Evolutionary conservation across 306 rosid genomes (phyloP).

Genomic region (Cucumis melo): DNA sequence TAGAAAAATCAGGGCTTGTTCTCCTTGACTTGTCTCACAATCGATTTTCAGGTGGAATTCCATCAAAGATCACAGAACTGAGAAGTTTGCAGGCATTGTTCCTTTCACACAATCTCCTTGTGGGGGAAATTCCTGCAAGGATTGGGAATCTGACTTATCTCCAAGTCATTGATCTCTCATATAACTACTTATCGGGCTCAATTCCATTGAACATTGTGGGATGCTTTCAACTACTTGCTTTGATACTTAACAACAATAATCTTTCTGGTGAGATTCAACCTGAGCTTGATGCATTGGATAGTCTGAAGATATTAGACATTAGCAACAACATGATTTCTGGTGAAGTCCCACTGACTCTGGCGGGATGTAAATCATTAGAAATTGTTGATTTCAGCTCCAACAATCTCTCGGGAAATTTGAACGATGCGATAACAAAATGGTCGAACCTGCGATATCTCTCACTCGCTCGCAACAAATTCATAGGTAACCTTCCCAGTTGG

Average conservation of each 20-base stretch:
- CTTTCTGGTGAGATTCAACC: constrained; percentile 96
- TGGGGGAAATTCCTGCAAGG: constrained; percentile 85
- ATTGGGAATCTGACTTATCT: constrained; percentile 91
- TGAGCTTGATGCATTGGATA: constrained; percentile 88
- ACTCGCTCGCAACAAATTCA: constrained; percentile 66
- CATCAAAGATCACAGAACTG: constrained; percentile 78
- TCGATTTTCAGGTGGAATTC: constrained; percentile 76
- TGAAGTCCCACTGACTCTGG: constrained; percentile 85
- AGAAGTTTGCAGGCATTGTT: constrained; percentile 95
- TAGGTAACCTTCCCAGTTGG: constrained; percentile 80
- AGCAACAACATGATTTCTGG: constrained; percentile 91
- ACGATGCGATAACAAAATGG: constrained; percentile 92
- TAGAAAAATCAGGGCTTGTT: constrained; percentile 84
- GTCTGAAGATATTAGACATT: constrained; percentile 83
- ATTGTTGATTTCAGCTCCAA: constrained; percentile 85
- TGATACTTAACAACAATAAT: constrained; percentile 72
- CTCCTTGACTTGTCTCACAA: constrained; percentile 91
- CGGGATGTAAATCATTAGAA: constrained; percentile 94
- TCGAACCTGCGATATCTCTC: constrained; percentile 77
- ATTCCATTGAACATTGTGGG: constrained; percentile 90
- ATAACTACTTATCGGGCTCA: constrained; percentile 73
- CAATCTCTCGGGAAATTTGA: constrained; percentile 85
- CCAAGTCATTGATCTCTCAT: constrained; percentile 91
- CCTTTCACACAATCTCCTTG: constrained; percentile 78
- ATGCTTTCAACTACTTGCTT: constrained; percentile 91